These are phyloP conservation scores for Salvia rosmarinus DNA, from an alignment of 257 asterid species.

Conservation along the genomic window DNA sequence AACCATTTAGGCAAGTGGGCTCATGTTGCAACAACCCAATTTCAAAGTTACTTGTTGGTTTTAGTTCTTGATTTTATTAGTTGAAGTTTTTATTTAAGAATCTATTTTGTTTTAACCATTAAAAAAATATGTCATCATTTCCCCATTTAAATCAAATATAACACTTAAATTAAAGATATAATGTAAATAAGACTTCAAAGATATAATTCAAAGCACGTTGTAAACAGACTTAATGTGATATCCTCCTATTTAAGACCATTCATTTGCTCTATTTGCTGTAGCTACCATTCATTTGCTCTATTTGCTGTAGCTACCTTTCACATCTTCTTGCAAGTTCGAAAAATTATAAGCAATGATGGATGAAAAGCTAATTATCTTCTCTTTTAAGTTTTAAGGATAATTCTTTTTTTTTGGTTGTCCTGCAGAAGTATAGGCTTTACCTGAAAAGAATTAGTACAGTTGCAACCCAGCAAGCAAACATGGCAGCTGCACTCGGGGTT, in stretches of 20 bases:
- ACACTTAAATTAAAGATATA: too few relatives aligned
- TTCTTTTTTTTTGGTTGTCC: conserved; percentile 9
- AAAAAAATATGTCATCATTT: too few relatives aligned
- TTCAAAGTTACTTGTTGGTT: too few relatives aligned
- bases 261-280: background rate
- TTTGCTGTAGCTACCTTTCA: too few relatives aligned
- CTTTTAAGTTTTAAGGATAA: background rate
- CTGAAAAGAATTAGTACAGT: conserved; percentile 72
- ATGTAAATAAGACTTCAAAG: background rate
- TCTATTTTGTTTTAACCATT: too few relatives aligned
- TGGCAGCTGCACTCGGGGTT: conserved; percentile 76
- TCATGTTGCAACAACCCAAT: too few relatives aligned
- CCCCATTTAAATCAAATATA: too few relatives aligned
- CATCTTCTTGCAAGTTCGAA: background rate
- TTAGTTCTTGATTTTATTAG: too few relatives aligned
- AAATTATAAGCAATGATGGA: background rate
- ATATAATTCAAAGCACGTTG: background rate
- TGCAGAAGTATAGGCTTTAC: conserved; percentile 88
- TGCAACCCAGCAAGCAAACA: conserved; percentile 74
- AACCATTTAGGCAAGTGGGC: conserved; percentile 19
- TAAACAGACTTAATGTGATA: background rate
- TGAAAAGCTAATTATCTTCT: background rate
- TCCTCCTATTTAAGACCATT: background rate
- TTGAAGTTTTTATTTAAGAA: too few relatives aligned
- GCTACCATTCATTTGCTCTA: background rate